phyloP scores from a whole-genome alignment of 495 filamentous ascomycete species.

The Neurospora hispaniola region DNA sequence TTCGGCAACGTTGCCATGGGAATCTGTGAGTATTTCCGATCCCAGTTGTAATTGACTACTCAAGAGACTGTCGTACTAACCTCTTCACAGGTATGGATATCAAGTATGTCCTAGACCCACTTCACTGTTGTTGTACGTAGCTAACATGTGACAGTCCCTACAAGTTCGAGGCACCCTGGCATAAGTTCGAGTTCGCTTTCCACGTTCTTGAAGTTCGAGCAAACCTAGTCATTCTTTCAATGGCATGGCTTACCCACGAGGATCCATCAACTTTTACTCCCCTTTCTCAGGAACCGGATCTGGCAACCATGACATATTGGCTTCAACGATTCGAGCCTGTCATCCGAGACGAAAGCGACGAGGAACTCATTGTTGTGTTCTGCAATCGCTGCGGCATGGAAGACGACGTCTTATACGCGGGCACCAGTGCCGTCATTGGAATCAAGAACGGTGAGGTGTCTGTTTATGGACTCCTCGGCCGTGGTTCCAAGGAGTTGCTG shows the following conservation, averaged over 20 bases:
- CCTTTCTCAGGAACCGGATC: constrained; percentile 50
- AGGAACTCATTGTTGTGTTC: constrained; percentile 68
- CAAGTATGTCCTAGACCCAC: constrained; percentile 34
- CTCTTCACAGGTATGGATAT: constrained; percentile 50
- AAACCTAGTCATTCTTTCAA: constrained; percentile 67
- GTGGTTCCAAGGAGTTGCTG: constrained; percentile 52
- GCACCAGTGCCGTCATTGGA: constrained; percentile 75
- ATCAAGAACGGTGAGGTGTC: constrained; percentile 57
- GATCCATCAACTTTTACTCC: constrained; percentile 32
- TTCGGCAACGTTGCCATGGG: constrained; percentile 64
- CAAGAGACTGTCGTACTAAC: not conserved
- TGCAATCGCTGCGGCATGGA: constrained; percentile 75
- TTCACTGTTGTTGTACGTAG: not conserved
- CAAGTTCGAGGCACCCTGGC: constrained; percentile 64
- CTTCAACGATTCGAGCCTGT: constrained; percentile 66
- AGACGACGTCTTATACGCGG: constrained; percentile 63
- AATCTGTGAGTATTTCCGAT: constrained; percentile 57
- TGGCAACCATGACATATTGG: constrained; percentile 84
- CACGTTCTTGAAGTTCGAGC: constrained; percentile 54
- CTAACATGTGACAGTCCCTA: constrained; percentile 17
- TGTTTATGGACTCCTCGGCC: constrained; percentile 56
- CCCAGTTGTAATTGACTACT: not conserved
- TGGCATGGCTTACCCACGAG: constrained; percentile 76
- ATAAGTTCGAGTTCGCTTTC: constrained; percentile 73
- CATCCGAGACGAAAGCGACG: constrained; percentile 41